Conservation (phyloP, 2,329 filamentous ascomycete species). For the Fusarium xylarioides region DNA sequence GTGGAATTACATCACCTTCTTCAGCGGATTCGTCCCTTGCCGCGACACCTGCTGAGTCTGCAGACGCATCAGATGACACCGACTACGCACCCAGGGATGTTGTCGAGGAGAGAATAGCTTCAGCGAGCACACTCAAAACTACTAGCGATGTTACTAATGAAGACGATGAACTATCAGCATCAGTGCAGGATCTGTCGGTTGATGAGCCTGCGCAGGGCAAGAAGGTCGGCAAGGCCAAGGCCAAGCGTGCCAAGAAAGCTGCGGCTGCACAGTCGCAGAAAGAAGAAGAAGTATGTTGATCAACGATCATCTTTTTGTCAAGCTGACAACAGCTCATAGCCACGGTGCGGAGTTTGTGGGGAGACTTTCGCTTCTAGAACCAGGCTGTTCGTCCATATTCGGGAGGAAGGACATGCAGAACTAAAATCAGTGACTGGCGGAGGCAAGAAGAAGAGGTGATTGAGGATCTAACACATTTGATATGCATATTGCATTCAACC, state of each 20-base stretch:
- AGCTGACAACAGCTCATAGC: slow-evolving; percentile 37
- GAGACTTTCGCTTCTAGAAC: slow-evolving; percentile 68
- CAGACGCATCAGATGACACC: slow-evolving; percentile 43
- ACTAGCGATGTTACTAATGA: background rate
- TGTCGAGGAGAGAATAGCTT: slow-evolving; percentile 53
- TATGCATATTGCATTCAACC: background rate
- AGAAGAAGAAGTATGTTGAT: slow-evolving; percentile 48
- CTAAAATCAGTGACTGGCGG: slow-evolving; percentile 38
- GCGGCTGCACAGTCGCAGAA: slow-evolving; percentile 49
- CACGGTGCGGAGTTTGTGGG: slow-evolving; percentile 57
- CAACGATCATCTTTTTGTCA: background rate
- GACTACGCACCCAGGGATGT: slow-evolving; percentile 59
- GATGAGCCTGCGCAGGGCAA: slow-evolving; percentile 42
- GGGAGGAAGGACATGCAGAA: slow-evolving; percentile 71
- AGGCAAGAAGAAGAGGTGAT: slow-evolving; percentile 50
- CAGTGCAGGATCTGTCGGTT: slow-evolving; percentile 40
- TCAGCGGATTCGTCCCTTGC: background rate
- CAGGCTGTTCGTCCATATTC: slow-evolving; percentile 78
- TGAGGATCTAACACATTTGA: background rate
- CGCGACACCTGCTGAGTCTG: slow-evolving; percentile 8
- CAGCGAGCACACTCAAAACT: slow-evolving; percentile 6
- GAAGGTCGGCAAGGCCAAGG: slow-evolving; percentile 61
- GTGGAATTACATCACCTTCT: background rate
- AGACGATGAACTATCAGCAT: slow-evolving; percentile 22
- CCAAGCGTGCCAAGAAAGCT: slow-evolving; percentile 60